Conservation (phyloP, 2,329 filamentous ascomycete species). For the Penicillium rolfsii region DNA sequence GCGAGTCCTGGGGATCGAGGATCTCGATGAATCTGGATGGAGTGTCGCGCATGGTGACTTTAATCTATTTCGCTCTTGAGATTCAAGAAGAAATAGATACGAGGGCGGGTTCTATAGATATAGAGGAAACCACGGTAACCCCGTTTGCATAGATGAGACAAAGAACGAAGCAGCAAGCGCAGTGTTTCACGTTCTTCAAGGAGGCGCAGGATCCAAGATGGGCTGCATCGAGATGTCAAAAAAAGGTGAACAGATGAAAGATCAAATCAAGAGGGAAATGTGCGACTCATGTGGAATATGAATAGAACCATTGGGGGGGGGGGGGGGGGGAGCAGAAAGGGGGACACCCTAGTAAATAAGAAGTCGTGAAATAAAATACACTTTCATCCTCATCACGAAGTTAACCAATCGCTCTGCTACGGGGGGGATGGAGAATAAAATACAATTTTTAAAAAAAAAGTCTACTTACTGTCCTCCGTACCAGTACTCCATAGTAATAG, state of each 20-base stretch:
- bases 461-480: too few relatives aligned
- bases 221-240: not conserved
- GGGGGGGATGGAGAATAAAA: not conserved
- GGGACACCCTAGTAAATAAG: constrained; percentile 1
- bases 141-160: constrained; percentile 20
- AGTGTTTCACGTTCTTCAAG: constrained; percentile 12
- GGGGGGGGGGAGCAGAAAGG: not conserved
- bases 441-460: not conserved
- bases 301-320: not conserved
- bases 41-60: constrained; percentile 37
- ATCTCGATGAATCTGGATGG: constrained; percentile 51
- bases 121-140: not conserved
- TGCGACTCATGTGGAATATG: constrained; percentile 2
- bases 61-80: not conserved
- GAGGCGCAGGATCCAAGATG: not conserved
- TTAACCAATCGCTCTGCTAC: not conserved
- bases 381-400: not conserved
- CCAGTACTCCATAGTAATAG: not conserved
- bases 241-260: not conserved
- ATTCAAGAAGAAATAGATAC: not conserved
- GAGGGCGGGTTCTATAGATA: not conserved
- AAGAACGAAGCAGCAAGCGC: constrained; percentile 24
- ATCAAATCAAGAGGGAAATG: not conserved
- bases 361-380: constrained; percentile 2
- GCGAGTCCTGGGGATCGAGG: constrained; percentile 42